Conservation (phyloP, 2,329 filamentous ascomycete species). For the Ceratocystis destructans region DNA sequence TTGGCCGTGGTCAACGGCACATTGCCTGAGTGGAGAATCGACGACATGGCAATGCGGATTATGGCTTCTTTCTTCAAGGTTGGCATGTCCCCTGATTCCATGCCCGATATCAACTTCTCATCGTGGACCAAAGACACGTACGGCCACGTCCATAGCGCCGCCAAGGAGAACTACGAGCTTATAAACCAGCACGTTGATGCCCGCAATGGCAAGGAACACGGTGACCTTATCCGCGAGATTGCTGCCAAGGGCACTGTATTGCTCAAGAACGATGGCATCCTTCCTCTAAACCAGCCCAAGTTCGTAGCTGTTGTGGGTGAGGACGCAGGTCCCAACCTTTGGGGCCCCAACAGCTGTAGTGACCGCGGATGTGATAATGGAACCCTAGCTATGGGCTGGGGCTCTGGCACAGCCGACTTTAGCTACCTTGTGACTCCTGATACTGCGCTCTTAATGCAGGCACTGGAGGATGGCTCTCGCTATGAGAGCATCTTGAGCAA, state of each 20-base stretch:
- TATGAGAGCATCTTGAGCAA: slow-evolving; percentile 57
- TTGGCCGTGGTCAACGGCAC: slow-evolving; percentile 81
- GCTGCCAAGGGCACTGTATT: slow-evolving; percentile 73
- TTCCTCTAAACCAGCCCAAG: slow-evolving; percentile 68
- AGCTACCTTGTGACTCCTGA: slow-evolving; percentile 66
- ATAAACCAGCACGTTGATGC: slow-evolving; percentile 78
- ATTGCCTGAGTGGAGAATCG: slow-evolving; percentile 70
- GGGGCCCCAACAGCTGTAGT: slow-evolving; percentile 64
- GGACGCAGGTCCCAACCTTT: slow-evolving; percentile 62
- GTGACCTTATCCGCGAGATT: slow-evolving; percentile 56
- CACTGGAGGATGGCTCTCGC: slow-evolving; percentile 42
- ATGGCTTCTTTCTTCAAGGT: slow-evolving; percentile 58
- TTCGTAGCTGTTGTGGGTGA: slow-evolving; percentile 68
- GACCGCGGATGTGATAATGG: slow-evolving; percentile 50
- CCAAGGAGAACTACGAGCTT: slow-evolving; percentile 46
- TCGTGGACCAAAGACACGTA: slow-evolving; percentile 73
- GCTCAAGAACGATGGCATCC: slow-evolving; percentile 65
- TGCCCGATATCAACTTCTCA: slow-evolving; percentile 61
- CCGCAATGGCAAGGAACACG: slow-evolving; percentile 55
- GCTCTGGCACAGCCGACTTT: slow-evolving; percentile 58
- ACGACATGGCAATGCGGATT: slow-evolving; percentile 84
- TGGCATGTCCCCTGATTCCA: slow-evolving; percentile 36
- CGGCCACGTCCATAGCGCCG: slow-evolving; percentile 52
- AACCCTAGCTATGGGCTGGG: slow-evolving; percentile 65
- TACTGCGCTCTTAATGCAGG: slow-evolving; percentile 51